Base-by-base conservation (phyloP, 805 yeast genomes). In the Metschnikowia baotianmanensis region DNA sequence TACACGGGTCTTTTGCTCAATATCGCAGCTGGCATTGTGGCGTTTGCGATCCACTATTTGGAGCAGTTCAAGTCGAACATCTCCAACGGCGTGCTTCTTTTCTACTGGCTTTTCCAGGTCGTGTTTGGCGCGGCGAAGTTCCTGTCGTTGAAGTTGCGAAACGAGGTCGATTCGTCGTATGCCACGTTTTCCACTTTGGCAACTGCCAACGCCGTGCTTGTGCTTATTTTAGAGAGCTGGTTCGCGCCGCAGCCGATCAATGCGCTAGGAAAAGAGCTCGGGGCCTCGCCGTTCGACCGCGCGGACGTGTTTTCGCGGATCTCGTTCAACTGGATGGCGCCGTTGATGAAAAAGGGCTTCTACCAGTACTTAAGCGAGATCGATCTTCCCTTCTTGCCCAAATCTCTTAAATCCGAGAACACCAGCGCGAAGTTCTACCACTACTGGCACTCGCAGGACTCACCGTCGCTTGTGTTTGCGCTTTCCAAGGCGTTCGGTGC, bases 321-420 rank as follows among this genome's bases (percentile, higher is more conserved):
- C 37, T 82, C 95, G 0, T 91, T 93, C 60, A 67, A 81, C 20
- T 93, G 99, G 98, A 87, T 93, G 95, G 80, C 88, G 16, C 80
- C 76, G 1, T 67, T 93, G 54, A 87, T 93, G 82, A 76, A 67
- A 50, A 77, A 77, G 38, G 98, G 98, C n/a, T 84, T 83, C 55
- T 66, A 71, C 30, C 78, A 77, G 45, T 78, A 55, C 53, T 67
- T 80, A 53, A 61, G 47, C 61, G 74, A 76, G 51, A 62, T 67
- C 2, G 97, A 91, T 61, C 75, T 91, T 45, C 96, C 96, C 13
- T 74, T 77, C 13, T 74, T 93, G 36, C 96, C 98, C 10, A 60
- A 64, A 2, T 76, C 74, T 26, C 77, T 86, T 50, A 78, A 75
- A 41, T 72, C 96, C 7, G 64, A 65, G 17, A 59, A 60, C 23